phyloP scores from a whole-genome alignment of 1,284 basidiomycete species.

The Ustilago crameri region DNA sequence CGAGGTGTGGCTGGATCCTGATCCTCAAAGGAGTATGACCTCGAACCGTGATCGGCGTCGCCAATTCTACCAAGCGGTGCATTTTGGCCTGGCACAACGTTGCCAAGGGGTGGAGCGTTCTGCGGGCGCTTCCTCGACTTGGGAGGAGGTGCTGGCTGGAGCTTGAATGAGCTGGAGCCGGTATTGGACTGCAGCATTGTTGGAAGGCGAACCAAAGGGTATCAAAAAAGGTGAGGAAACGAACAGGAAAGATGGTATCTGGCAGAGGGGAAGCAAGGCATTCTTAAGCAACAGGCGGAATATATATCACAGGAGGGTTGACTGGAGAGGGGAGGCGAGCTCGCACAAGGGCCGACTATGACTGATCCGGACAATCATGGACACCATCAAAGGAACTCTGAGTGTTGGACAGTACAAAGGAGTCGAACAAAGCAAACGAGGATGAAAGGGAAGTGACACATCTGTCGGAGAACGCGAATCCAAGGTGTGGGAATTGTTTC shows the following conservation, averaged over 20 bases:
- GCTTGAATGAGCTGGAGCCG: conserved; percentile 22
- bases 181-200: conserved; percentile 35
- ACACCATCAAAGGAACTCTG: neutral
- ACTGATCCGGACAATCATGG: neutral
- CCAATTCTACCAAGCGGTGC: neutral
- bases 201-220: neutral
- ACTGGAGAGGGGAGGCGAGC: no score
- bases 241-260: neutral
- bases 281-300: neutral
- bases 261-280: neutral
- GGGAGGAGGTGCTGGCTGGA: conserved; percentile 41
- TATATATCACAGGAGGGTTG: no score
- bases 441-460: conserved; percentile 2
- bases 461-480: neutral
- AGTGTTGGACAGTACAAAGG: neutral
- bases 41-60: neutral
- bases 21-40: conserved; percentile 26
- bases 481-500: neutral
- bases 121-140: conserved; percentile 29
- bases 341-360: no score
- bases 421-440: neutral
- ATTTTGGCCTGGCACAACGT: neutral
- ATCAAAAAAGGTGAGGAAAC: neutral
- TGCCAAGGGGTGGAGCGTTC: conserved; percentile 3
- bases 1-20: conserved; percentile 21